A percentile compares a stretch with the other conserved stretches of the same genome.
Evolutionary conservation across 345 rosid genomes (phyloP).

Genomic region (Xanthoceras sorbifolium): DNA sequence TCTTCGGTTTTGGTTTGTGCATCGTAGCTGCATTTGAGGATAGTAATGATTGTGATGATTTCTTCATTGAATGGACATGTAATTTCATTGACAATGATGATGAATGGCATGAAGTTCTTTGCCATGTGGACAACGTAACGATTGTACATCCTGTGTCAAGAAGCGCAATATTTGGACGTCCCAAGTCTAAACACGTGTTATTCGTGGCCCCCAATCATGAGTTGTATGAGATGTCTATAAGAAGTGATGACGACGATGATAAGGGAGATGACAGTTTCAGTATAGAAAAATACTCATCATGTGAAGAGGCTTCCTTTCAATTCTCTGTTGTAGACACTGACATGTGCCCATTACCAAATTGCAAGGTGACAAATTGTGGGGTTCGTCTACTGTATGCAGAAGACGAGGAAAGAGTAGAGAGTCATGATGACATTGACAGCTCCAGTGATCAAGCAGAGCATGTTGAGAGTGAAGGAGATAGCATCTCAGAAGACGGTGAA

Average conservation of each 20-base stretch:
- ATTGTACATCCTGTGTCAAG: neutral
- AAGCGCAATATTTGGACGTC: neutral
- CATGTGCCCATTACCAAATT: neutral
- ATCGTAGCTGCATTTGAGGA: neutral
- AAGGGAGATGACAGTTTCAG: neutral
- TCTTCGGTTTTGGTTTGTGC: neutral
- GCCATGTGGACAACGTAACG: neutral
- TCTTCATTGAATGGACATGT: neutral
- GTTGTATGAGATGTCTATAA: neutral
- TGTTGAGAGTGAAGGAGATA: neutral
- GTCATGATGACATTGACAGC: neutral
- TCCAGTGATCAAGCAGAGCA: neutral
- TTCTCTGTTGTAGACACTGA: neutral
- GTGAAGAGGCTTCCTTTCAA: slow-evolving; percentile 4
- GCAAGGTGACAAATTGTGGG: slow-evolving; percentile 7
- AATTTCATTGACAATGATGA: neutral
- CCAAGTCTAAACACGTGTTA: slow-evolving; percentile 1
- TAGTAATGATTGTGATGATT: neutral
- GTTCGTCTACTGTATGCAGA: neutral
- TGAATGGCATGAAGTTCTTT: neutral
- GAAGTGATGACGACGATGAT: neutral
- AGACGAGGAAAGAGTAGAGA: neutral
- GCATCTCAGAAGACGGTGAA: neutral
- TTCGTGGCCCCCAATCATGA: neutral
- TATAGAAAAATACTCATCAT: neutral